Evolutionary conservation across 306 rosid species (phyloP).

Genomic region (Bauhinia variegata): DNA sequence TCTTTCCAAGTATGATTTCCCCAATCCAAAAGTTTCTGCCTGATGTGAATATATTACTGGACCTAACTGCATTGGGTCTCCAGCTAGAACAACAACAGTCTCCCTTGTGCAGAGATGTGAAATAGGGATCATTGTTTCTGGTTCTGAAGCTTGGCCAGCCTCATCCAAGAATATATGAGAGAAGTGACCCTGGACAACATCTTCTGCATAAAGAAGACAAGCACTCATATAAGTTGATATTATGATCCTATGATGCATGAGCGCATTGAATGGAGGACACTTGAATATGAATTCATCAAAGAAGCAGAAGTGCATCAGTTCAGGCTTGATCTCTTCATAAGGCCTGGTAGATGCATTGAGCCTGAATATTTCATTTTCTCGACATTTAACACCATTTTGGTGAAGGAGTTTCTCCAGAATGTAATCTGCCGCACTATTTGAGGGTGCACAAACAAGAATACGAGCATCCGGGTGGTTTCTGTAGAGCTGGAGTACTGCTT

Average conservation of each 20-base stretch:
- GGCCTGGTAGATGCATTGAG: constrained; percentile 73
- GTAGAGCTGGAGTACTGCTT: constrained; percentile 81
- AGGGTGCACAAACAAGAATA: constrained; percentile 84
- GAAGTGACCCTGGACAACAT: constrained; percentile 70
- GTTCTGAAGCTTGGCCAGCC: constrained; percentile 99
- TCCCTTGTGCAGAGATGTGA: constrained; percentile 61
- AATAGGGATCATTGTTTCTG: constrained; percentile 83
- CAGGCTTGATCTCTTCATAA: constrained; percentile 69
- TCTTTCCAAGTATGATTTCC: constrained; percentile 83
- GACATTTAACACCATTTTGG: constrained; percentile 42
- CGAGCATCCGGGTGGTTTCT: constrained; percentile 48
- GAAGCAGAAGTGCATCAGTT: constrained; percentile 64
- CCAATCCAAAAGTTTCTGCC: constrained; percentile 62
- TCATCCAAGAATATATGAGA: constrained; percentile 94
- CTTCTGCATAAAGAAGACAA: constrained; percentile 70
- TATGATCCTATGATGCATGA: constrained; percentile 62
- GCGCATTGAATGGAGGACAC: constrained; percentile 65
- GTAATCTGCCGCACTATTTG: constrained; percentile 90
- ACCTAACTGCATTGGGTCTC: constrained; percentile 94
- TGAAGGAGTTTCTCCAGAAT: constrained; percentile 67
- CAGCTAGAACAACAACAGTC: constrained; percentile 92
- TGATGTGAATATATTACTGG: constrained; percentile 79
- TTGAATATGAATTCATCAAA: constrained; percentile 63
- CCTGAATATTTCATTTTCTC: constrained; percentile 72
- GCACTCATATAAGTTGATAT: constrained; percentile 85